phyloP scores from a whole-genome alignment of 2,329 filamentous ascomycete species.

The Xylariaceae sp. region DNA sequence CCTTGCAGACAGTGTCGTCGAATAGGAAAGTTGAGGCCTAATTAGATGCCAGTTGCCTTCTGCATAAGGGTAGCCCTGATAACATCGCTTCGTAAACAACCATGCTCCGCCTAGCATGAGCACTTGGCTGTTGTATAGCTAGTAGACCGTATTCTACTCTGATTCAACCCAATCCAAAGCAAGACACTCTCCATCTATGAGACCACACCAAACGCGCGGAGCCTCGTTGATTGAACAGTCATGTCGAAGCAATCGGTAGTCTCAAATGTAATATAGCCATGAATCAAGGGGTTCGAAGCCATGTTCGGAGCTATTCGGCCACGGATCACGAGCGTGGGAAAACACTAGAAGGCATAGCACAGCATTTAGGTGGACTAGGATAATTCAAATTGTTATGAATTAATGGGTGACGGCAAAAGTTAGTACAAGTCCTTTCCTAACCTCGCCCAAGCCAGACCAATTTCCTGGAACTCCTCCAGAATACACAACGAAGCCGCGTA shows the following conservation, averaged over 20 bases:
- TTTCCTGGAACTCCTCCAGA: conserved; percentile 10
- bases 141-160: not conserved
- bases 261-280: not conserved
- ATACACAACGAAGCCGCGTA: conserved; percentile 13
- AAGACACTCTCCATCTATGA: not conserved
- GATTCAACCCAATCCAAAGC: not conserved
- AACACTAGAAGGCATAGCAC: not conserved
- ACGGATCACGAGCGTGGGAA: not conserved
- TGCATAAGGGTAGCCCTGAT: too few relatives aligned
- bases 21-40: too few relatives aligned
- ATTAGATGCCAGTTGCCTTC: too few relatives aligned
- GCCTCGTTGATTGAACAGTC: not conserved
- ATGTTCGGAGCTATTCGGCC: not conserved
- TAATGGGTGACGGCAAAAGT: conserved; percentile 7
- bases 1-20: too few relatives aligned
- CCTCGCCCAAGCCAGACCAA: conserved; percentile 10
- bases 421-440: conserved; percentile 11
- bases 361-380: not conserved
- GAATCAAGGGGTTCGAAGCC: not conserved
- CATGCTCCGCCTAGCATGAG: too few relatives aligned
- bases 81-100: too few relatives aligned
- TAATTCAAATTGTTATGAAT: conserved; percentile 6
- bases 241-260: too few relatives aligned
- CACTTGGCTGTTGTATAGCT: too few relatives aligned
- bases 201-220: not conserved